Conservation (phyloP, 116 monocot genomes). For the Phalaenopsis hybrid region DNA sequence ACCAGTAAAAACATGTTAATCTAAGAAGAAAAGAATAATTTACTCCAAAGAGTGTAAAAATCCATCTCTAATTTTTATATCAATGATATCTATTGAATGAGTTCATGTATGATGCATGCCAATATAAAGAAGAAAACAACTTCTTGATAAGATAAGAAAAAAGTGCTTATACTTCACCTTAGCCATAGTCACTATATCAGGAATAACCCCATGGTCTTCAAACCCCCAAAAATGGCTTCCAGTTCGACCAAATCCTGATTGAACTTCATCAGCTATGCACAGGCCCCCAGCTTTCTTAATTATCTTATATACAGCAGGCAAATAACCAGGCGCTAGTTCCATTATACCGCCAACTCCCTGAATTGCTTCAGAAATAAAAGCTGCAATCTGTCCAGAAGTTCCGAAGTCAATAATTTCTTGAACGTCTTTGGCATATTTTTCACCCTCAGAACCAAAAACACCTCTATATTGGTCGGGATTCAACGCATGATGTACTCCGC, state of each 20-base stretch:
- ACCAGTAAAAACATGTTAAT: not conserved
- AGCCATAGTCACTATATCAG: constrained; percentile 95
- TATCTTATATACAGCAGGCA: constrained; percentile 57
- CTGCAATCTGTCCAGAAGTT: constrained; percentile 64
- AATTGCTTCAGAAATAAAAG: constrained; percentile 70
- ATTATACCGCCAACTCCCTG: constrained; percentile 94
- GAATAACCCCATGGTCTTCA: constrained; percentile 74
- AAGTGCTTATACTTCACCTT: constrained; percentile 38
- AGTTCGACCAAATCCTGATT: constrained; percentile 79
- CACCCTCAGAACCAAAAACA: constrained; percentile 62
- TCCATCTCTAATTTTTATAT: not conserved
- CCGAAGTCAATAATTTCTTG: constrained; percentile 75
- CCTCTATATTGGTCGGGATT: constrained; percentile 83
- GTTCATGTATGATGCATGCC: not conserved
- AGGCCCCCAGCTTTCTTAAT: constrained; percentile 80
- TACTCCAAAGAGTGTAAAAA: not conserved
- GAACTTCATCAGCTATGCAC: constrained; percentile 94
- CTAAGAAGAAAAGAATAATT: not conserved
- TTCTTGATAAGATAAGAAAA: not conserved
- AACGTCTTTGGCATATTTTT: constrained; percentile 71
- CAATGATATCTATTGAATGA: not conserved
- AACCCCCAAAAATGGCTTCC: constrained; percentile 96
- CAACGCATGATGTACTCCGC: constrained; percentile 72
- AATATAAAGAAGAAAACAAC: not conserved
- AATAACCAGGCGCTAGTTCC: constrained; percentile 87